Percentiles rank a stretch among this genome's conserved stretches.
Conservation (phyloP, 331 rosid species). For the Malus hybrid region DNA sequence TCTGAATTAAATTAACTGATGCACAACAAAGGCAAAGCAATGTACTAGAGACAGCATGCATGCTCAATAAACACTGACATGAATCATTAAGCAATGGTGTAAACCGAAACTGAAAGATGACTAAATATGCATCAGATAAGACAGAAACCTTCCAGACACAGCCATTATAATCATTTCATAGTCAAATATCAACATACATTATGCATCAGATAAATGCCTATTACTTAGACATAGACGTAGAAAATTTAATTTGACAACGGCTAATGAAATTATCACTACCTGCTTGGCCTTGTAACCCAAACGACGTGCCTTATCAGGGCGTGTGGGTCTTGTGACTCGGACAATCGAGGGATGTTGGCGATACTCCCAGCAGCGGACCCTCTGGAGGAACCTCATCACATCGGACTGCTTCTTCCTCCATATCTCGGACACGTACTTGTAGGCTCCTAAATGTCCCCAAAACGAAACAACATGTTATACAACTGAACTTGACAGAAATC, state of each 20-base stretch:
- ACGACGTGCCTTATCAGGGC: neutral
- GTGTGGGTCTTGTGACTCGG: neutral
- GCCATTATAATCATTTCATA: neutral
- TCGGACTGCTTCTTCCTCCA: neutral
- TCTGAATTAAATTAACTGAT: neutral
- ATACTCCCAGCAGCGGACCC: neutral
- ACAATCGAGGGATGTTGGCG: neutral
- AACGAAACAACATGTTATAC: neutral
- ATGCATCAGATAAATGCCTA: too few species aligned
- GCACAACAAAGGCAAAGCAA: neutral
- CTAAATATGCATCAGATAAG: neutral
- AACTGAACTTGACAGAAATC: neutral
- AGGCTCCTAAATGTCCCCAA: neutral
- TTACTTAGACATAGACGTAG: too few species aligned
- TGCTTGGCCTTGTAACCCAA: neutral
- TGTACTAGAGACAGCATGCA: neutral
- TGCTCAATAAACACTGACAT: neutral
- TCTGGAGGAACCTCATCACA: neutral
- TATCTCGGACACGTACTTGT: neutral
- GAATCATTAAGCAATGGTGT: neutral
- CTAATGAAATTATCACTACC: neutral
- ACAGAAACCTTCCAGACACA: neutral
- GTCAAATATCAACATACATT: too few species aligned
- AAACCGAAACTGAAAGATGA: neutral
- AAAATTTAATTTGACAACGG: neutral